Conservation (phyloP, 106 monocot genomes). For the Acanthochlamys bracteata region DNA sequence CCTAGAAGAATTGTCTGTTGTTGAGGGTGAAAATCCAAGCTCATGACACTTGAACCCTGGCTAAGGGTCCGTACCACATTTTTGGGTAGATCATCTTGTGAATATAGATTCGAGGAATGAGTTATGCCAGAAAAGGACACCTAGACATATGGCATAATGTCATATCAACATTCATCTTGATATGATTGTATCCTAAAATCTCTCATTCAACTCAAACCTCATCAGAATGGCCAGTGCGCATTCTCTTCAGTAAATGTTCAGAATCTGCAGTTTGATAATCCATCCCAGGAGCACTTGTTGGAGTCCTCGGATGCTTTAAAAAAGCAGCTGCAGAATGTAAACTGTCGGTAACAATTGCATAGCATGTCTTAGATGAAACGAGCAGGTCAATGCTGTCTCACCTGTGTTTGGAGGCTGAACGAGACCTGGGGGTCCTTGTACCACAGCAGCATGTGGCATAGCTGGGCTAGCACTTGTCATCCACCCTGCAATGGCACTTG, state of each 20-base stretch:
- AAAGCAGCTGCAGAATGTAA: constrained; percentile 49
- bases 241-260: constrained; percentile 87
- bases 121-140: constrained; percentile 67
- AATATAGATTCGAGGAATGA: constrained; percentile 65
- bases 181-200: neutral
- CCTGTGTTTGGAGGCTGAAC: constrained; percentile 76
- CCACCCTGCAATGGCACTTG: constrained; percentile 90
- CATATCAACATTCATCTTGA: neutral
- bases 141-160: constrained; percentile 24
- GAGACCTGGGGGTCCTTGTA: constrained; percentile 75
- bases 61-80: constrained; percentile 64
- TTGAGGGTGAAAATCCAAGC: constrained; percentile 94
- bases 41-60: constrained; percentile 96
- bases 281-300: constrained; percentile 61
- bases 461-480: constrained; percentile 83
- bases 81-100: constrained; percentile 91
- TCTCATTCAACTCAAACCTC: constrained; percentile 37
- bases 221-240: constrained; percentile 86
- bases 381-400: constrained; percentile 7
- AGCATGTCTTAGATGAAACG: neutral
- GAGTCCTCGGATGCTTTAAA: constrained; percentile 85
- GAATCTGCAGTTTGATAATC: constrained; percentile 94
- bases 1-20: constrained; percentile 93
- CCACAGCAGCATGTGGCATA: constrained; percentile 72
- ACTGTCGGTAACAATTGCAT: neutral